phyloP scores from a whole-genome alignment of 768 basidiomycete species.

The Coprinopsis marcescibilis region DNA sequence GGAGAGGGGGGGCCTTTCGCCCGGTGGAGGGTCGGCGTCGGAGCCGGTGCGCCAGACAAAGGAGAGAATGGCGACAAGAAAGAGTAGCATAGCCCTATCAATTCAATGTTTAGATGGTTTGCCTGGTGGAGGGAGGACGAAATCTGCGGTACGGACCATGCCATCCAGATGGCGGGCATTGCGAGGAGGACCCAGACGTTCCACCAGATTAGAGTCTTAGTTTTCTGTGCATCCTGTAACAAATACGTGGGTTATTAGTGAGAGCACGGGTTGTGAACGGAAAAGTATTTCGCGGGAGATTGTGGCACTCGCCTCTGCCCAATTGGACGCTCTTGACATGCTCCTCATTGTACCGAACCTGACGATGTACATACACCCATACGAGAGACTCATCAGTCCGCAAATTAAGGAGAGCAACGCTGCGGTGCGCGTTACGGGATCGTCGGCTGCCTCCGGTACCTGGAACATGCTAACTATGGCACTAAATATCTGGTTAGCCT shows the following conservation, averaged over 20 bases:
- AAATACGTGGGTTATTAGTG: not conserved
- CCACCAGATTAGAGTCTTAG: slow-evolving; percentile 29
- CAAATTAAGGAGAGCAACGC: slow-evolving; percentile 62
- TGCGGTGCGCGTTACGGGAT: slow-evolving; percentile 56
- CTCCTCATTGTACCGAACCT: slow-evolving; percentile 68
- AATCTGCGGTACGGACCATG: slow-evolving; percentile 47
- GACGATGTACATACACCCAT: slow-evolving; percentile 70
- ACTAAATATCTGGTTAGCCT: slow-evolving; percentile 25
- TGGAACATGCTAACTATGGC: slow-evolving; percentile 72
- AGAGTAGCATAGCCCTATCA: slow-evolving; percentile 60
- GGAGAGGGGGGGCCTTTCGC: slow-evolving; percentile 30
- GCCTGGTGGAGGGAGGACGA: not conserved
- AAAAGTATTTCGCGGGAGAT: not conserved
- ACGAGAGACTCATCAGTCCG: slow-evolving; percentile 65
- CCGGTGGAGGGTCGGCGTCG: slow-evolving; percentile 27
- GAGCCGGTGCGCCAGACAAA: slow-evolving; percentile 70
- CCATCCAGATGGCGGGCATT: slow-evolving; percentile 64
- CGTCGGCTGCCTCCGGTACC: slow-evolving; percentile 41
- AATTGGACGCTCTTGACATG: slow-evolving; percentile 64
- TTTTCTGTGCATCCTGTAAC: slow-evolving; percentile 49
- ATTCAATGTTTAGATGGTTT: not conserved
- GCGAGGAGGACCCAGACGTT: slow-evolving; percentile 32
- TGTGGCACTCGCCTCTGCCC: slow-evolving; percentile 52
- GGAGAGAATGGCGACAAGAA: slow-evolving; percentile 55
- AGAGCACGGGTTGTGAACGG: not conserved